A percentile compares a stretch with the other conserved stretches of the same genome.
Conservation (phyloP, 805 yeast species). For the Debaryomyces hansenii region DNA sequence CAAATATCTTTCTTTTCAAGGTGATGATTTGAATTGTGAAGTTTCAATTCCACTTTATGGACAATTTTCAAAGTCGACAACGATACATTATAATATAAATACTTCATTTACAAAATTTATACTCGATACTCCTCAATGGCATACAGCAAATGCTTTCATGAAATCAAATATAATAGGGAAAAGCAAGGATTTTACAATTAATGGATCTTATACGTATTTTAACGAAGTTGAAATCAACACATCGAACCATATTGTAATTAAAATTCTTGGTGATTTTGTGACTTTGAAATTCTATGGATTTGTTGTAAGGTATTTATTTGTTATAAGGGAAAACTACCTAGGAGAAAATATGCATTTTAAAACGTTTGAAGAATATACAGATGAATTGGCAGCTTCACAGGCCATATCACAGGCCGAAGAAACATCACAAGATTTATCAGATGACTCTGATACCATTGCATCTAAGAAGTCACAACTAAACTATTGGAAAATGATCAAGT, state of each 20-base stretch:
- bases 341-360: conserved; percentile 83
- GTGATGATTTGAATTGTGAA: conserved; percentile 50
- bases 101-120: conserved; percentile 64
- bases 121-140: conserved; percentile 89
- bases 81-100: conserved; percentile 47
- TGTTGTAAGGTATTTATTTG: conserved; percentile 70
- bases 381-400: conserved; percentile 11
- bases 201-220: conserved; percentile 66
- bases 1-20: conserved; percentile 70
- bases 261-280: conserved; percentile 64
- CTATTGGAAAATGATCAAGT: conserved; percentile 42
- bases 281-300: conserved; percentile 78
- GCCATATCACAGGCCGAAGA: conserved; percentile 3
- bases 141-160: conserved; percentile 74
- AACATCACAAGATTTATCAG: background rate
- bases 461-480: conserved; percentile 13
- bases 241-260: conserved; percentile 66
- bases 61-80: conserved; percentile 50
- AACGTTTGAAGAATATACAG: conserved; percentile 79
- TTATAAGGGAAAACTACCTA: conserved; percentile 82
- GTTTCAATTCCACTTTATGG: conserved; percentile 60
- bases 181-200: conserved; percentile 57
- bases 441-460: conserved; percentile 3
- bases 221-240: conserved; percentile 61
- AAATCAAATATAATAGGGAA: conserved; percentile 64